Evolutionary conservation across 257 asterid genomes (phyloP), one percentile per base, ranked within the genome.

Genomic region (Agastache rugosa): DNA sequence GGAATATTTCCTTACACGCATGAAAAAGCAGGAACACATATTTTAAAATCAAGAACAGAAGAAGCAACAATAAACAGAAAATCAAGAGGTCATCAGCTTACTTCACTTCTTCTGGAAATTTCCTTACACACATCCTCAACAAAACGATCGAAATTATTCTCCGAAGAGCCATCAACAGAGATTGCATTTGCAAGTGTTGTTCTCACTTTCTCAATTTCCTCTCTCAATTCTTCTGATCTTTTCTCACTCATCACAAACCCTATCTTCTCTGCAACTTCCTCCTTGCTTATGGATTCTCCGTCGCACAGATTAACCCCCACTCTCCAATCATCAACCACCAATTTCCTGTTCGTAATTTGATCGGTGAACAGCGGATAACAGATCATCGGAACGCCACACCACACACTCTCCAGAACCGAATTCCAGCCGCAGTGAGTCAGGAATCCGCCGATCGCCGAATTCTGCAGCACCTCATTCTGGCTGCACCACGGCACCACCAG

Each of bases 241-340:
- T 1, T 35, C 63, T 47, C 73, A 10, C 9, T 29, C 79, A 75
- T 55, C 54, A 66, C 16, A 41, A 39, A 2, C 68, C 27, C 74
- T 17, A 66, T 66, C 68, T 66, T 75, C 53, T 55, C 79, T 11
- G 61, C 74, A 42, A 75, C 74, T 55, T 75, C 79, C 27, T 42
- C 42, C 53, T 70, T 75, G n/a, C 16, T 37, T 0, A 75, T 12
- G 2, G 20, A 44, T 7, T 39, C 61, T 0, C 73, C 79, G 10
- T 75, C 79, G 63, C 79, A 55, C 41, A 75, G 61, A 55, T 45
- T 56, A n/a, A 75, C 9, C 47, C 79, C 79, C 19, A 66, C 44
- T 54, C 29, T 75, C 74, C 72, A 75, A 55, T 75, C 79, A 55
- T 75, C 74, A 14, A 75, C 79, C 42, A 75, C 68, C 3, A 75